Percentiles rank a stretch among this genome's conserved stretches.
Conservation (phyloP, 2,329 filamentous ascomycete genomes). For the Clathrospora elynae region DNA sequence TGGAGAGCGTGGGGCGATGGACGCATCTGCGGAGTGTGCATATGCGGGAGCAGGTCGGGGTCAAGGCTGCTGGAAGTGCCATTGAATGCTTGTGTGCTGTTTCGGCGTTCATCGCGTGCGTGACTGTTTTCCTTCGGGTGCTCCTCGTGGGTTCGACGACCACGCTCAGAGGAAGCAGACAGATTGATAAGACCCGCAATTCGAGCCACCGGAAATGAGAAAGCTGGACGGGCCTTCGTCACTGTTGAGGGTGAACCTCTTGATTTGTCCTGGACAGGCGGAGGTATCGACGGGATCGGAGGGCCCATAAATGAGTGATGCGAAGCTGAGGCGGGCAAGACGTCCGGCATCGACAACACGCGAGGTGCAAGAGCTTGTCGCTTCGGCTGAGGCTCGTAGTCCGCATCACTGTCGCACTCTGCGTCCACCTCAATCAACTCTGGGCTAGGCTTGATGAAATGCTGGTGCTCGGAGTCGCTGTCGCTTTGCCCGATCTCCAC, state of each 20-base stretch:
- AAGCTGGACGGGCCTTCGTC: too few relatives aligned
- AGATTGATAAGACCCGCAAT: too few relatives aligned
- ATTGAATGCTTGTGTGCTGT: too few relatives aligned
- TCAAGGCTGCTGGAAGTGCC: not conserved
- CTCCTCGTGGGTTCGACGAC: too few relatives aligned
- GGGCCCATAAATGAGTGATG: not conserved
- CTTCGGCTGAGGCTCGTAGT: slow-evolving; percentile 8
- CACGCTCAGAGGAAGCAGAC: too few relatives aligned
- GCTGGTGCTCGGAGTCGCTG: not conserved
- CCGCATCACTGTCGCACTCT: slow-evolving; percentile 12
- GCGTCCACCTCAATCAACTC: slow-evolving; percentile 3
- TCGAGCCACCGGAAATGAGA: too few relatives aligned
- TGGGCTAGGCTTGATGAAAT: not conserved
- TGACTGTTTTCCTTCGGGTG: too few relatives aligned
- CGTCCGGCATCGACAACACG: not conserved
- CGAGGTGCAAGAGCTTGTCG: slow-evolving; percentile 6
- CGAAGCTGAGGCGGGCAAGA: not conserved
- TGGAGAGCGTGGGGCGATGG: not conserved
- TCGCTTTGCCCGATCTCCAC: not conserved
- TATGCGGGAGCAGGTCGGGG: not conserved
- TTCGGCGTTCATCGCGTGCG: too few relatives aligned
- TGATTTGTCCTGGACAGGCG: too few relatives aligned
- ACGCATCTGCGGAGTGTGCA: slow-evolving; percentile 1
- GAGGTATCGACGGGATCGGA: too few relatives aligned
- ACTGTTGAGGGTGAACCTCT: too few relatives aligned